Conservation (phyloP, 1,139 yeast species). For the Dujonia santamariae region DNA sequence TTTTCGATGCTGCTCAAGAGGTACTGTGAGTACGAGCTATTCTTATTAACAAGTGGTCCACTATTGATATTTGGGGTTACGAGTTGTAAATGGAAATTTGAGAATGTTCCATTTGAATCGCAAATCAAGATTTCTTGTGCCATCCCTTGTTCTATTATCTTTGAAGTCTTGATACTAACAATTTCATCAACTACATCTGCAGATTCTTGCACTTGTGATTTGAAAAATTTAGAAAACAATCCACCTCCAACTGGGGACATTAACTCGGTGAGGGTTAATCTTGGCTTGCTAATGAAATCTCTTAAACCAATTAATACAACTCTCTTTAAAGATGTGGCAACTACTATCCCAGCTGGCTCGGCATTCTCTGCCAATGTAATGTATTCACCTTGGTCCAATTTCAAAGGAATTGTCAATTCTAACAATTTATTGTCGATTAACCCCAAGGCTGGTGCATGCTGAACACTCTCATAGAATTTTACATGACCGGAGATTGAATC, state of each 20-base stretch:
- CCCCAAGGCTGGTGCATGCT: conserved; percentile 67
- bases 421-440: conserved; percentile 44
- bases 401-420: conserved; percentile 39
- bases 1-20: conserved; percentile 28
- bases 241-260: conserved; percentile 17
- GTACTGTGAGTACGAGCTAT: conserved; percentile 26
- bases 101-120: conserved; percentile 44
- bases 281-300: conserved; percentile 67
- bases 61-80: conserved; percentile 23
- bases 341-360: conserved; percentile 72
- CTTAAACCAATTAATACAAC: conserved; percentile 61
- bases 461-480: conserved; percentile 65
- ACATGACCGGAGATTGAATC: conserved; percentile 54
- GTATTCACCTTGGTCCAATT: conserved; percentile 36
- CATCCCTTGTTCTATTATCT: conserved; percentile 48
- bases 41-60: conserved; percentile 27
- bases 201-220: background rate
- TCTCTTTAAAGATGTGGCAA: conserved; percentile 72
- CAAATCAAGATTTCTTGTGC: conserved; percentile 41
- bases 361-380: conserved; percentile 58
- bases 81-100: conserved; percentile 30
- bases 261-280: conserved; percentile 35
- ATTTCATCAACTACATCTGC: conserved; percentile 37
- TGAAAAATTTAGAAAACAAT: background rate
- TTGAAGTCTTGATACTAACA: conserved; percentile 58